Percentiles rank a stretch among this genome's conserved stretches.
These are phyloP conservation scores for Phialophora expanda DNA, from an alignment of 2,329 filamentous ascomycete genomes.

Conservation along the genomic window DNA sequence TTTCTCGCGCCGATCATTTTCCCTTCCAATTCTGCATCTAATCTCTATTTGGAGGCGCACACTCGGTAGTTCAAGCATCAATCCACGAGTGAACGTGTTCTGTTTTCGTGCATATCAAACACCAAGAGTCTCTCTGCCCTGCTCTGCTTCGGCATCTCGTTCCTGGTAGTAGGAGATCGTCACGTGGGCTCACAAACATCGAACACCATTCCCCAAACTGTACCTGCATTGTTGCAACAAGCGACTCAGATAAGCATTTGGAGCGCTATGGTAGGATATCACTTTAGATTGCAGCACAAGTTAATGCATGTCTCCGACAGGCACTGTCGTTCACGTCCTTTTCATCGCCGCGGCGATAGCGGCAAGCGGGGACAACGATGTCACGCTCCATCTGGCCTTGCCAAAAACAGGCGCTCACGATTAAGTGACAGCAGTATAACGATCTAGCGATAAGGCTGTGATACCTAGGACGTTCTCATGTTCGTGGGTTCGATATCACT, in stretches of 20 bases:
- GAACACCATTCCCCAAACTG: neutral
- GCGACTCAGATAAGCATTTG: neutral
- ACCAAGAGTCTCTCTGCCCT: neutral
- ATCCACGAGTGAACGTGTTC: neutral
- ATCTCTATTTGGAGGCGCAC: neutral
- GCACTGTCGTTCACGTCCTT: neutral
- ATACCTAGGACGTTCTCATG: neutral
- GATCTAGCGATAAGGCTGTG: neutral
- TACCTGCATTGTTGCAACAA: neutral
- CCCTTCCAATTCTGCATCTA: constrained; percentile 2
- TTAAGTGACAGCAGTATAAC: neutral
- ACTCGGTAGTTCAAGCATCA: neutral
- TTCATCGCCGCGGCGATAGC: neutral
- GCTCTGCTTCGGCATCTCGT: neutral
- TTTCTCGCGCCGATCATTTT: constrained; percentile 10
- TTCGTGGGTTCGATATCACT: neutral
- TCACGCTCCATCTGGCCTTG: neutral
- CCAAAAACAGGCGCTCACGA: neutral
- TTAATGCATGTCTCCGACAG: neutral
- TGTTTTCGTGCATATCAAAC: constrained; percentile 5
- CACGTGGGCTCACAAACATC: neutral
- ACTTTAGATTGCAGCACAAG: neutral
- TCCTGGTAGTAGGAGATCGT: neutral
- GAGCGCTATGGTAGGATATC: neutral
- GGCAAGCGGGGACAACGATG: neutral